phyloP scores from a whole-genome alignment of 164 flowering plant genomes.

The grape (Vitis vinifera) region ASM3070453v1 NC_081810.1:23582001-23582500 shows the following conservation, averaged over 20 bases:
- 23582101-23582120: not conserved
- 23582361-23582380: conserved; percentile 5
- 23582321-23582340: not conserved
- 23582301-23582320: conserved; percentile 87
- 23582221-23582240: conserved; percentile 98
- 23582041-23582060: no score
- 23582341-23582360: not conserved
- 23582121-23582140: conserved; percentile 5
- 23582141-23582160: conserved; percentile 99
- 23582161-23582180: conserved; percentile 99
- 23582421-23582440: not conserved
- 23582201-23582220: conserved; percentile 92
- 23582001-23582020: not conserved
- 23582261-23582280: conserved; percentile 94
- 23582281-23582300: conserved; percentile 99
- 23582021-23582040: no score
- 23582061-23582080: no score
- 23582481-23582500: no score
- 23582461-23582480: no score
- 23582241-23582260: conserved; percentile 94
- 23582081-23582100: not conserved
- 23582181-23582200: conserved; percentile 99
- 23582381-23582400: not conserved
- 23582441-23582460: not conserved
- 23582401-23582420: not conserved